Evolutionary conservation across 805 yeast genomes (phyloP).

Genomic region (Naumovozyma baii): DNA sequence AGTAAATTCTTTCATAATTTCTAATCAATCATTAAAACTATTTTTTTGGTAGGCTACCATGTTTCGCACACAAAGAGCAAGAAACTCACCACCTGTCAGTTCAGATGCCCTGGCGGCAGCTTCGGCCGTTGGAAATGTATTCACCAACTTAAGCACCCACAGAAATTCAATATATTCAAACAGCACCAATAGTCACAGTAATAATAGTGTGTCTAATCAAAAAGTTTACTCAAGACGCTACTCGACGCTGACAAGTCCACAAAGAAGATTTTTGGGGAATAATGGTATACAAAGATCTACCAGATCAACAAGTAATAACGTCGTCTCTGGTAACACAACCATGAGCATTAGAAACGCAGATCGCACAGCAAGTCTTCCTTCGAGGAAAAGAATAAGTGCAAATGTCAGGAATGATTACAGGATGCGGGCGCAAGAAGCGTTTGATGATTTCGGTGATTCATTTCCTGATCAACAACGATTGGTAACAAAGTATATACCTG

Average conservation of each 20-base stretch:
- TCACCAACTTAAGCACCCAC: slow-evolving; percentile 23
- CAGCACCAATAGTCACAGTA: not conserved
- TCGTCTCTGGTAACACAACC: not conserved
- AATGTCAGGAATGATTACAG: not conserved
- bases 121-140: slow-evolving; percentile 40
- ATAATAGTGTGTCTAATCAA: too few relatives aligned
- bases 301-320: too few relatives aligned
- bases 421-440: slow-evolving; percentile 23
- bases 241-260: not conserved
- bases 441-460: slow-evolving; percentile 25
- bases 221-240: not conserved
- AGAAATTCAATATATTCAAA: not conserved
- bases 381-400: not conserved
- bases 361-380: not conserved
- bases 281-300: too few relatives aligned
- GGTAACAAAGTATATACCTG: slow-evolving; percentile 62
- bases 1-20: too few relatives aligned
- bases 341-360: not conserved
- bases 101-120: slow-evolving; percentile 57
- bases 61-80: not conserved
- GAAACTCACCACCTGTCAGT: slow-evolving; percentile 20
- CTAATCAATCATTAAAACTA: too few relatives aligned
- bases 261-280: too few relatives aligned
- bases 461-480: slow-evolving; percentile 19
- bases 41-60: not conserved